A percentile compares a stretch with the other conserved stretches of the same genome.
Conservation (phyloP, 2,329 filamentous ascomycete genomes). For the Alternaria arborescens region DNA sequence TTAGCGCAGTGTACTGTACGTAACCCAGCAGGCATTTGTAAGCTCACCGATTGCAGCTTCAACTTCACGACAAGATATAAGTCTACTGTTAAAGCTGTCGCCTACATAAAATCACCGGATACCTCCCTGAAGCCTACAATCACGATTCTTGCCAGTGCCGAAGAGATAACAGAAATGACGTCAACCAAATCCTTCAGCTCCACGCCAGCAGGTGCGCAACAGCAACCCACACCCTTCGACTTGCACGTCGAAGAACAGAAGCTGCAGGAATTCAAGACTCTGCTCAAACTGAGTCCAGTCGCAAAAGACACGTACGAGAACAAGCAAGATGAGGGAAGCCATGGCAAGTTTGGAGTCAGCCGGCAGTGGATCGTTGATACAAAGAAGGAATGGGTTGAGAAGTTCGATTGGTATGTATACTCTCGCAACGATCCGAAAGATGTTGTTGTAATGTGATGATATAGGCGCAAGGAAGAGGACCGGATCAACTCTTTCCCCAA, state of each 20-base stretch:
- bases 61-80: neutral
- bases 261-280: conserved; percentile 40
- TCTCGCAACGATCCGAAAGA: neutral
- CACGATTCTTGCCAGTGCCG: neutral
- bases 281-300: conserved; percentile 40
- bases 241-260: conserved; percentile 39
- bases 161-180: conserved; percentile 18
- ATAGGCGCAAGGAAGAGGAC: conserved; percentile 51
- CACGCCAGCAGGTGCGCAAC: conserved; percentile 24
- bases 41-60: neutral
- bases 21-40: conserved; percentile 9
- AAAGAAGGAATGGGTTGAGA: conserved; percentile 41
- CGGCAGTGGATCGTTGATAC: conserved; percentile 40
- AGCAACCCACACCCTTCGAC: conserved; percentile 34
- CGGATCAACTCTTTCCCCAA: conserved; percentile 62
- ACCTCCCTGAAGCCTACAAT: neutral
- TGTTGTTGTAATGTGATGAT: neutral
- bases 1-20: neutral
- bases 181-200: conserved; percentile 27
- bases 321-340: conserved; percentile 32
- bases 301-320: conserved; percentile 46
- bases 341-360: conserved; percentile 43
- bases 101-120: rapidly evolving
- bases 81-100: neutral
- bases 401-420: conserved; percentile 47